Evolutionary conservation across 2,329 filamentous ascomycete genomes (phyloP).

Genomic region (Aspergillus neotritici): DNA sequence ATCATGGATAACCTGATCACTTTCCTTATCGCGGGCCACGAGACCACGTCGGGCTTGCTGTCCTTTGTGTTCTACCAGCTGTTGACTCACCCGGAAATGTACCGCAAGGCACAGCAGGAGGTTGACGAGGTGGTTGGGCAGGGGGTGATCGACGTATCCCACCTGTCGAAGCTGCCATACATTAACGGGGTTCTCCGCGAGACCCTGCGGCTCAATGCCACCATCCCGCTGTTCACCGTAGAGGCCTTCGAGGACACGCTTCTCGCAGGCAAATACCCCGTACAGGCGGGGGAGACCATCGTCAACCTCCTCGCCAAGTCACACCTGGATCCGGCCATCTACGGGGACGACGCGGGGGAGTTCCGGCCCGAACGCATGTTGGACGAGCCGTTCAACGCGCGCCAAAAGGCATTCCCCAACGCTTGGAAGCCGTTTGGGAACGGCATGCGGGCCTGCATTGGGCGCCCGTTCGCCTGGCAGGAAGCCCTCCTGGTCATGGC

Average conservation of each 20-base stretch:
- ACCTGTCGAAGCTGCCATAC: constrained; percentile 61
- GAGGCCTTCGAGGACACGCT: not conserved
- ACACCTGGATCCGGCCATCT: constrained; percentile 60
- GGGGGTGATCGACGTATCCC: constrained; percentile 52
- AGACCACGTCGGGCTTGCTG: constrained; percentile 64
- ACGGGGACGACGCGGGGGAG: constrained; percentile 57
- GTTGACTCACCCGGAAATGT: constrained; percentile 56
- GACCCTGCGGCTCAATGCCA: constrained; percentile 2
- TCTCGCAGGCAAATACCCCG: constrained; percentile 54
- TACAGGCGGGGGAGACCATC: constrained; percentile 50
- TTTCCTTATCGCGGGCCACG: constrained; percentile 64
- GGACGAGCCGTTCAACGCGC: constrained; percentile 60
- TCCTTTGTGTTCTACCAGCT: constrained; percentile 62
- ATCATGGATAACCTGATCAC: constrained; percentile 68
- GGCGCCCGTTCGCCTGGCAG: constrained; percentile 68
- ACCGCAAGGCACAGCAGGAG: constrained; percentile 59
- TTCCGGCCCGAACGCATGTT: constrained; percentile 69
- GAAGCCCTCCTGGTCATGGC: constrained; percentile 59
- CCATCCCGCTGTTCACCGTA: not conserved
- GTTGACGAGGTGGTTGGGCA: constrained; percentile 60
- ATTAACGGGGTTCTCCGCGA: constrained; percentile 34
- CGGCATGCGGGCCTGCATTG: constrained; percentile 65
- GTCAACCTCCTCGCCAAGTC: constrained; percentile 47
- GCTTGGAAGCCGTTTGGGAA: constrained; percentile 71
- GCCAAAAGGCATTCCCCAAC: constrained; percentile 47